A percentile compares a stretch with the other conserved stretches of the same genome.
phyloP scores from a whole-genome alignment of 129 eudicot species.

The Flaveria bidentis region DNA sequence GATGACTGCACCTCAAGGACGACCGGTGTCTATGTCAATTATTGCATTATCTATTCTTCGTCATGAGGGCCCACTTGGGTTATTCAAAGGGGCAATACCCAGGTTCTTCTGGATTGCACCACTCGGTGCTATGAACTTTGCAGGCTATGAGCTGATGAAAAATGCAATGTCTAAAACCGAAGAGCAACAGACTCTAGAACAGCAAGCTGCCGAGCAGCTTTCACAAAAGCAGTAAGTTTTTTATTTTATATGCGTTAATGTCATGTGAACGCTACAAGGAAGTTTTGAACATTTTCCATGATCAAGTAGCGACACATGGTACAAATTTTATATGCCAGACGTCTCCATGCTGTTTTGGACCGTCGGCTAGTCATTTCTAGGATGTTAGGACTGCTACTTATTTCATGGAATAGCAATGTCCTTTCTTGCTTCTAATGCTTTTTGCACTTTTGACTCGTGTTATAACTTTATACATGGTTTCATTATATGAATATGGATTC shows the following conservation, averaged over 20 bases:
- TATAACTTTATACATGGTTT: not conserved
- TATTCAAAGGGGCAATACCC: constrained; percentile 73
- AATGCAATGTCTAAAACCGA: constrained; percentile 72
- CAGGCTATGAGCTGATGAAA: constrained; percentile 88
- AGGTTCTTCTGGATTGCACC: constrained; percentile 99
- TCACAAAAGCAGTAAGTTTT: constrained; percentile 43
- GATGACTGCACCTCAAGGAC: constrained; percentile 95
- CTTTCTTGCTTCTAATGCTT: constrained; percentile 16
- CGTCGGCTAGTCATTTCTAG: not conserved
- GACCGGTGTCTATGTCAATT: constrained; percentile 59
- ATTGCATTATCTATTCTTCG: constrained; percentile 80
- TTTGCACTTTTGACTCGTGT: not conserved
- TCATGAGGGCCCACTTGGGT: constrained; percentile 89
- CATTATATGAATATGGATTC: not conserved
- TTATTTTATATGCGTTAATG: constrained; percentile 14
- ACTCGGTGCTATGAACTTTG: constrained; percentile 94
- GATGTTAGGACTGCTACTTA: constrained; percentile 5
- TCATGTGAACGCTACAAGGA: constrained; percentile 42
- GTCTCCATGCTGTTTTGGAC: constrained; percentile 12
- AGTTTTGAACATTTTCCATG: constrained; percentile 45
- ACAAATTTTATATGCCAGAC: constrained; percentile 36
- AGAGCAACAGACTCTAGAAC: constrained; percentile 46
- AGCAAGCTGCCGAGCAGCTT: constrained; percentile 38
- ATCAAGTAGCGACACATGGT: constrained; percentile 31
- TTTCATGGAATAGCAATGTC: constrained; percentile 10